Conservation (phyloP, 768 basidiomycete genomes). For the Suillus subaureus region DNA sequence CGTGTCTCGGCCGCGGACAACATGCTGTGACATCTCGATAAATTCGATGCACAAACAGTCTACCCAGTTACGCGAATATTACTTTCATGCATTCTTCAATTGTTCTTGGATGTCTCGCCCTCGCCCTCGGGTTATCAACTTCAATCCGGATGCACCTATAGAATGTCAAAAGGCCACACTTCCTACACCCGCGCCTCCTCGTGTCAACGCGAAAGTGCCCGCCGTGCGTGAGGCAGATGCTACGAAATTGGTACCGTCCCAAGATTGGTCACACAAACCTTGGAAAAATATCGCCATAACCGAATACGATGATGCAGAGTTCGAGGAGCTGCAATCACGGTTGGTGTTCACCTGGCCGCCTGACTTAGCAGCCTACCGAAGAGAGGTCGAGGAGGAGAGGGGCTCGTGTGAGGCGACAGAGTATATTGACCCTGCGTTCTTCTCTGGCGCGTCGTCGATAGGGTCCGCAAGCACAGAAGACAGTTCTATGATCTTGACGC, state of each 20-base stretch:
- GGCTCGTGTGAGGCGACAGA: background rate
- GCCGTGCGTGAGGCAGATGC: background rate
- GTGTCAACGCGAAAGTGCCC: background rate
- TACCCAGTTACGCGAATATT: constrained; percentile 40
- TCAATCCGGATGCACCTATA: constrained; percentile 22
- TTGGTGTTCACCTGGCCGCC: constrained; percentile 31
- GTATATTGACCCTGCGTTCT: constrained; percentile 9
- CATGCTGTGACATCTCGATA: background rate
- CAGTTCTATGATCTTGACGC: constrained; percentile 12
- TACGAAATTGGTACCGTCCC: background rate
- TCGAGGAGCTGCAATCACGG: constrained; percentile 8
- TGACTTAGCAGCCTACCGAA: background rate
- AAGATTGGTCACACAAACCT: constrained; percentile 17
- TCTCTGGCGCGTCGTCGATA: constrained; percentile 17
- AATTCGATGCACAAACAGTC: background rate
- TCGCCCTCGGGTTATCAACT: constrained; percentile 24
- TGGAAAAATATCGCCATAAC: constrained; percentile 34
- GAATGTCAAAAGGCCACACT: constrained; percentile 7
- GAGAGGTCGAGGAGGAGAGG: background rate
- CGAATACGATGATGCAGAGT: constrained; percentile 29
- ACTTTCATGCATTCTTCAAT: constrained; percentile 50
- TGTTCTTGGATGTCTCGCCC: constrained; percentile 37
- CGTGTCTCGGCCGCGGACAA: background rate
- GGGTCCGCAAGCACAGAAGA: constrained; percentile 13
- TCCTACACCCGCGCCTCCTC: background rate